A percentile compares a stretch with the other conserved stretches of the same genome.
Evolutionary conservation across 2,329 filamentous ascomycete genomes (phyloP).

Genomic region (Polychaeton citri): DNA sequence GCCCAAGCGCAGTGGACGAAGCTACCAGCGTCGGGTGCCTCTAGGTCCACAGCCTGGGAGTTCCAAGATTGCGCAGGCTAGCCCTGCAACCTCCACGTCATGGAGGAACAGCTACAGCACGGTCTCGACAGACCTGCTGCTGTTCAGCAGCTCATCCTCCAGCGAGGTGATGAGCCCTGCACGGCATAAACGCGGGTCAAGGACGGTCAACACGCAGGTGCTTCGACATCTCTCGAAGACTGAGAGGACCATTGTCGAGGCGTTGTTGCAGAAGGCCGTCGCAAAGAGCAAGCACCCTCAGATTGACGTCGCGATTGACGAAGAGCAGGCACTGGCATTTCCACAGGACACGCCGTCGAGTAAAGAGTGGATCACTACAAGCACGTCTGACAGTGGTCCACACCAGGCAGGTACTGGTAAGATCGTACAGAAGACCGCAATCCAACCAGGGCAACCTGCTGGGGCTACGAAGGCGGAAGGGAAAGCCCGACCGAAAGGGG

Average conservation of each 20-base stretch:
- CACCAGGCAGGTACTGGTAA: constrained; percentile 1
- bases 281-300: constrained; percentile 14
- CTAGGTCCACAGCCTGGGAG: background rate
- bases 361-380: background rate
- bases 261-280: constrained; percentile 24
- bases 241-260: background rate
- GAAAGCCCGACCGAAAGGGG: background rate
- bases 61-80: background rate
- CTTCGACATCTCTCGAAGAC: background rate
- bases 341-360: background rate
- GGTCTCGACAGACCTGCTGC: background rate
- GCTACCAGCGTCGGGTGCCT: background rate
- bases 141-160: background rate
- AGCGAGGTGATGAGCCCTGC: background rate
- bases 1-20: background rate
- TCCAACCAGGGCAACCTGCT: too few relatives aligned
- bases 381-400: background rate
- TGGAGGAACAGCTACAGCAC: background rate
- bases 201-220: background rate
- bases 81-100: background rate
- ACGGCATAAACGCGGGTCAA: background rate
- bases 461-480: too few relatives aligned
- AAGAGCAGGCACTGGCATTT: background rate
- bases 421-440: background rate
- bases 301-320: constrained; percentile 1